A percentile compares a stretch with the other conserved stretches of the same genome.
These are phyloP conservation scores for Lepidium sativum DNA, from an alignment of 345 rosid species.

Conservation along the genomic window DNA sequence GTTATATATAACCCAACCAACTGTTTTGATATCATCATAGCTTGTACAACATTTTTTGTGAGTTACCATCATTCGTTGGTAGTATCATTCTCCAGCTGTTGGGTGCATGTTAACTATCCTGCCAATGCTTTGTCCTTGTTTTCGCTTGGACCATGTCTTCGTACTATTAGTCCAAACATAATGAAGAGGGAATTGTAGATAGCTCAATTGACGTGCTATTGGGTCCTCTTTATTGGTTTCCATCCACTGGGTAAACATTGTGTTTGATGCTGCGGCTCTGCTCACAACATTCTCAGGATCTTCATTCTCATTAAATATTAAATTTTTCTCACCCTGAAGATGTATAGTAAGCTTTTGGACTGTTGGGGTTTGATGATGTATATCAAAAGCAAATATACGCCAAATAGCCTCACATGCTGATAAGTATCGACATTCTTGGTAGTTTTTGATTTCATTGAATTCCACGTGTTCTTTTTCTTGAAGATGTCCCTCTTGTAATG, in stretches of 20 bases:
- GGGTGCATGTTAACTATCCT: not conserved
- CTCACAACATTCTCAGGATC: not conserved
- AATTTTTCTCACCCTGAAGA: not conserved
- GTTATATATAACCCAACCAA: too few species aligned
- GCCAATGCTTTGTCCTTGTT: not conserved
- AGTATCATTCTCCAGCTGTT: not conserved
- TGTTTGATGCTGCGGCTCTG: not conserved
- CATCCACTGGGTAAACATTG: not conserved
- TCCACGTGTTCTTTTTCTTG: fast-evolving
- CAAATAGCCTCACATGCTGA: not conserved
- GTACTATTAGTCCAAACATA: not conserved
- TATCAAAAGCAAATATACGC: not conserved
- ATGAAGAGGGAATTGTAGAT: not conserved
- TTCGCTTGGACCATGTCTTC: not conserved
- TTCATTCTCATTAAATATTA: not conserved
- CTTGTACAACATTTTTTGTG: not conserved
- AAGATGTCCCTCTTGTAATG: not conserved
- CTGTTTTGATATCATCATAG: not conserved
- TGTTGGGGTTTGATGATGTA: not conserved
- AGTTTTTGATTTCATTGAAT: not conserved
- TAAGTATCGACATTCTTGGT: not conserved
- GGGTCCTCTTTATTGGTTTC: not conserved
- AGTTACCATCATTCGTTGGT: not conserved
- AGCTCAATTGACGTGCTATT: not conserved
- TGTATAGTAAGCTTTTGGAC: not conserved